These are phyloP conservation scores for Oryza brachyantha DNA, from an alignment of 176 grass and related monocot genomes.

Conservation along the genomic window DNA sequence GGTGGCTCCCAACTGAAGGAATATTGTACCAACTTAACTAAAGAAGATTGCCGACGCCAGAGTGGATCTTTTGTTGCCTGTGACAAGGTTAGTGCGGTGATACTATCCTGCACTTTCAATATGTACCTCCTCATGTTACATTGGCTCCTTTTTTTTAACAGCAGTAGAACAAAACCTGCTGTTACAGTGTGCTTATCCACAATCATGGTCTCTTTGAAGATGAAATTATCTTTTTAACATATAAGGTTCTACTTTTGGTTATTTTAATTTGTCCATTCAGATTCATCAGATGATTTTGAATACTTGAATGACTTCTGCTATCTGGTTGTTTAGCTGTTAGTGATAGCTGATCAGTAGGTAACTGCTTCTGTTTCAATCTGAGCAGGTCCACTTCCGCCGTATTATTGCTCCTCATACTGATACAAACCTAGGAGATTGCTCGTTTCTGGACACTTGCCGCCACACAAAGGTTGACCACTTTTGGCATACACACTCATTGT, in stretches of 20 bases:
- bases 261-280: neutral
- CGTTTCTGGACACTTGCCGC: conserved; percentile 96
- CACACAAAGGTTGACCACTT: conserved; percentile 83
- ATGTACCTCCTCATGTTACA: neutral
- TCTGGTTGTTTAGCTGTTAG: conserved; percentile 3
- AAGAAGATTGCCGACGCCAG: conserved; percentile 92
- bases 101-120: conserved; percentile 16
- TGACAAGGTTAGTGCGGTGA: conserved; percentile 64
- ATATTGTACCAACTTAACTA: conserved; percentile 93
- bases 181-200: neutral
- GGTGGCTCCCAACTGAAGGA: conserved; percentile 97
- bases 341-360: conserved; percentile 1
- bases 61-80: conserved; percentile 83
- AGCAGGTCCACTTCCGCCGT: conserved; percentile 95
- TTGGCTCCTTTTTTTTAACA: neutral
- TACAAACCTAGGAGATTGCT: conserved; percentile 98
- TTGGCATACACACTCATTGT: conserved; percentile 21
- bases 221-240: conserved; percentile 6
- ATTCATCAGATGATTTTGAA: neutral
- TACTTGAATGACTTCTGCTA: neutral
- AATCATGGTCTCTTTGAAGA: neutral
- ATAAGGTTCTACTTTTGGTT: neutral
- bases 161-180: neutral
- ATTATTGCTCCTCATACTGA: conserved; percentile 99
- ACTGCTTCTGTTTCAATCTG: conserved; percentile 17